Evolutionary conservation across 371 early-diverging fungal genomes (phyloP), one percentile per base, ranked within the genome.

Genomic region (Rhizopus stolonifer): DNA sequence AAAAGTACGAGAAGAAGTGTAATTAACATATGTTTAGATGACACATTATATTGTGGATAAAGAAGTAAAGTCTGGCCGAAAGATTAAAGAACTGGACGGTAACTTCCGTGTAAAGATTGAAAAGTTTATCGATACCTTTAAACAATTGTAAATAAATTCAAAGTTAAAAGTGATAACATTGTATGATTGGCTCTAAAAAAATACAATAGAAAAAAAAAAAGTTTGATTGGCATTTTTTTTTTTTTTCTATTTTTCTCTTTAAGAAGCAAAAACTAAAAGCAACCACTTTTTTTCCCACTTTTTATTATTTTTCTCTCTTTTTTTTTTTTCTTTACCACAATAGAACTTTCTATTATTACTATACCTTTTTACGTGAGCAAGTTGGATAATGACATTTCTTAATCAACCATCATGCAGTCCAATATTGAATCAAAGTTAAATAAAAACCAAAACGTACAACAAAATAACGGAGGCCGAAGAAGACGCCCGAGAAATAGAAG

Each of bases 31-130:
- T 25, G 24, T 9, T 9, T 58, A 70, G 69, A 59, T 72, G 14
- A 72, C 73, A 19, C 73, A 72, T 52, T 69, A 72, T 52, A 64
- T 72, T 49, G 73, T 72, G 1, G 69, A 72, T 29, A 48, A 64
- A 18, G 73, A 72, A 47, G 46, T 48, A 10, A 61, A 63, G 22
- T 65, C 66, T 25, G 55, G 58, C 0, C 45, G 73, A 39, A 72
- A 62, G 36, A 58, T 66, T 4, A 43, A 56, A n/a, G 34, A 64
- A 2, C 42, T 72, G 33, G 64, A 51, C 36, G 56, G 55, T 22
- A 58, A 50, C 9, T 33, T 69, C 6, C 56, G 67, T 15, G 40
- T 58, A 9, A 72, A 72, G 47, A 72, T 72, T 54, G 73, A 72
- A 49, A 61, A 55, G 40, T 72, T 69, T 29, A 67, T 70, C 21